Percentiles rank a stretch among this genome's conserved stretches.
Evolutionary conservation across 257 asterid species (phyloP).

Genomic region (Osmanthus fragrans): DNA sequence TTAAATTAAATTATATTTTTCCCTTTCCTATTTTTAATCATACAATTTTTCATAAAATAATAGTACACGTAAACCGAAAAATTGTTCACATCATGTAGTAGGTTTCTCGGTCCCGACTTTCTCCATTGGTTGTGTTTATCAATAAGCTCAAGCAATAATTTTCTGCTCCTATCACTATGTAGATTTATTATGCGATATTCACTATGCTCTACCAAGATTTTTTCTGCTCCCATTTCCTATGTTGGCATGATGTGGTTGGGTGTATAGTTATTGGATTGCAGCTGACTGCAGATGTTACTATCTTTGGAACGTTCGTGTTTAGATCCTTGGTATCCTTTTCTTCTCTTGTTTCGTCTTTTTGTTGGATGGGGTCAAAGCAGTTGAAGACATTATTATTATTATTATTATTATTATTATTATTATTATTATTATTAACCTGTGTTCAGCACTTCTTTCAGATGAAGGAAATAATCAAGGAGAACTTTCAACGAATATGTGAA

Average conservation of each 20-base stretch:
- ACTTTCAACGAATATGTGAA: constrained; percentile 72
- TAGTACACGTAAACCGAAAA: too few relatives aligned
- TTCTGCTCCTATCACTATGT: not conserved
- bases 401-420: constrained; percentile 2
- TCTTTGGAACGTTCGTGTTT: constrained; percentile 6
- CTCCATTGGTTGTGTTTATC: not conserved
- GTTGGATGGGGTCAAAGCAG: not conserved
- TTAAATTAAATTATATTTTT: too few relatives aligned
- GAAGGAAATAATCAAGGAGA: constrained; percentile 92
- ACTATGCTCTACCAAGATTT: constrained; percentile 7
- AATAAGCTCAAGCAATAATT: not conserved
- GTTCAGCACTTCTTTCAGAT: constrained; percentile 46
- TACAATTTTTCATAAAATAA: too few relatives aligned
- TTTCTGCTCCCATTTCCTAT: not conserved
- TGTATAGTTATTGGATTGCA: constrained; percentile 5
- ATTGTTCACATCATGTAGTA: not conserved
- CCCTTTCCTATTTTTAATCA: too few relatives aligned
- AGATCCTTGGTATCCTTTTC: not conserved
- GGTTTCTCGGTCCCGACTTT: not conserved
- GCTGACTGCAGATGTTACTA: not conserved
- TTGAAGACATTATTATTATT: constrained; percentile 12
- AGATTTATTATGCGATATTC: too few relatives aligned
- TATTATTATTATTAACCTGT: not conserved
- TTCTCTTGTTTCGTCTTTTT: not conserved
- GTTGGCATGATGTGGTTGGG: not conserved